Evolutionary conservation across 208 protist species (phyloP), one percentile per base, ranked within the genome.

Genomic region (Trypanosoma lewisi): DNA sequence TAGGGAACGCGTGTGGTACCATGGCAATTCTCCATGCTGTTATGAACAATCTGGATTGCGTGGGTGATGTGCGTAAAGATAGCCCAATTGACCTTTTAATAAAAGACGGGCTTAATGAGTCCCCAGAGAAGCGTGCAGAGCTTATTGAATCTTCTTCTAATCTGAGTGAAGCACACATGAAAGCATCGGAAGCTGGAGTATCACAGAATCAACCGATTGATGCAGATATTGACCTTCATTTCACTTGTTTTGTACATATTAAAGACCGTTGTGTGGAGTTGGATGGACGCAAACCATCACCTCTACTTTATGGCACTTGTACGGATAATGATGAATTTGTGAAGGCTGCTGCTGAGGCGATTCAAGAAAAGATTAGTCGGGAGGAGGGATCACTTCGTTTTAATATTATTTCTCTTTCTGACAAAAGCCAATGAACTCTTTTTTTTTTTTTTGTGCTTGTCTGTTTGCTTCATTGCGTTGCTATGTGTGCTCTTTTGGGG

Each of bases 1-100:
- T 98, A 49, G 64, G 45, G 37, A 99, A 99, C 72, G 92, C 93
- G 14, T 99, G 97, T 70, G 97, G 96, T 47, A 99, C 96, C 4
- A 89, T 99, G 36, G 97, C 78, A 21, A 63, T 98, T 9, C 33
- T 97, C 8, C 96, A 99, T 72, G 80, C 91, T 2, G 49, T 99
- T 9, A 53, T 88, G 28, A 99, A 98, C 72, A 98, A 97, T 63
- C n/a, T 62, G 14, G 56, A 77, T 16, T n/a, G 45, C 8, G 33
- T 96, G 16, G 83, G 84, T 2, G 50, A 65, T 11, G n/a, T 93
- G 6, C 14, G 59, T 2, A 31, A 67, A 3, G 75, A 30, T 50
- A 92, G 75, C 44, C 23, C 79, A 5, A 27, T 94, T 21, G 76
- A 58, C 8, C 3, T 33, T 2, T 42, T 83, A 12, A 4, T 4